A percentile compares a stretch with the other conserved stretches of the same genome.
These are phyloP conservation scores for Talaromyces borbonicus DNA, from an alignment of 495 filamentous ascomycete species.

Conservation along the genomic window DNA sequence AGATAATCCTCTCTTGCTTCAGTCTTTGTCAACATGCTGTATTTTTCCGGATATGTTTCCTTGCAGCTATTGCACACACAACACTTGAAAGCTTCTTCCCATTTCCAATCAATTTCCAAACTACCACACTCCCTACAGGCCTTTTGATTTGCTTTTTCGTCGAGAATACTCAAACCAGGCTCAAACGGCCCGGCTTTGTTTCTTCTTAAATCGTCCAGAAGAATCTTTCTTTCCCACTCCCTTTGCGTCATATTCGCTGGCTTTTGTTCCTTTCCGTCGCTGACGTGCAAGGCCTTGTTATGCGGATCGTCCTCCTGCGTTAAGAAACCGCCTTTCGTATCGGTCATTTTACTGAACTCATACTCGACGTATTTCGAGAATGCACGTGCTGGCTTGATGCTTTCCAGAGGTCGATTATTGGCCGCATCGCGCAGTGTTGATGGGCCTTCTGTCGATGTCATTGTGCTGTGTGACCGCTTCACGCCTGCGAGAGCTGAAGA, in stretches of 20 bases:
- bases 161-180: conserved; percentile 65
- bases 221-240: conserved; percentile 82
- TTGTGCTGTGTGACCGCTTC: conserved; percentile 53
- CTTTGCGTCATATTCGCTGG: conserved; percentile 81
- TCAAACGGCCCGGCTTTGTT: conserved; percentile 77
- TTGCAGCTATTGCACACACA: conserved; percentile 70
- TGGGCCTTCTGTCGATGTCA: conserved; percentile 50
- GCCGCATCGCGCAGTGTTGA: conserved; percentile 58
- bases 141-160: conserved; percentile 52
- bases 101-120: conserved; percentile 88
- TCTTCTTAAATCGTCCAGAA: conserved; percentile 55
- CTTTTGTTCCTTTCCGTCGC: conserved; percentile 50
- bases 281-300: conserved; percentile 62
- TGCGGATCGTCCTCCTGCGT: conserved; percentile 79
- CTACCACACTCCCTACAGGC: conserved; percentile 73
- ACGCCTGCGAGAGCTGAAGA: conserved; percentile 24
- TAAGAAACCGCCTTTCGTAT: conserved; percentile 93
- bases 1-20: conserved; percentile 94
- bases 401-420: conserved; percentile 34
- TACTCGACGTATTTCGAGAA: conserved; percentile 93
- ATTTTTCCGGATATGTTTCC: conserved; percentile 81
- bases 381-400: conserved; percentile 64
- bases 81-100: conserved; percentile 70
- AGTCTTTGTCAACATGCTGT: conserved; percentile 90
- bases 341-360: conserved; percentile 94